Evolutionary conservation across 805 yeast species (phyloP), one percentile per base, ranked within the genome.

Genomic region (Saccharomycopsis sp.): DNA sequence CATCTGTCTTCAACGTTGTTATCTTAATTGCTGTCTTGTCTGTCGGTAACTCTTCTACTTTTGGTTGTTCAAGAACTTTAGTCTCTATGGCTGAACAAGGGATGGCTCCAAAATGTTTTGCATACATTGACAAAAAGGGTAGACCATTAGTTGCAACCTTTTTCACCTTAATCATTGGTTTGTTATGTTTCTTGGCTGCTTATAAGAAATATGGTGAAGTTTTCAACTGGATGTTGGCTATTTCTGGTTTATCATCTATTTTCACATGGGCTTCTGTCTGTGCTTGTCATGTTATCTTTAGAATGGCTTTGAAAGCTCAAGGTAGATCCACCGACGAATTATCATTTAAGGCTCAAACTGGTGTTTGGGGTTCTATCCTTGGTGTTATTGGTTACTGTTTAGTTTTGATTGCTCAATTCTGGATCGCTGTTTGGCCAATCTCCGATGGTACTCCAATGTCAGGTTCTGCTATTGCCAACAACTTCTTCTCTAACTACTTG

Each of bases 341-440:
- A 41, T 70, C 81, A 0, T 86, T 75, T 63, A 69, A 67, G 38
- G 72, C 95, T 3, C 81, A 78, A 47, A 67, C 73, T 32, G 95
- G 95, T 54, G 62, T 79, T 24, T 64, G 59, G 53, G 94, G 94
- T 39, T 80, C 94, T 1, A 60, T 58, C 49, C 74, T 73, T 59
- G 94, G 93, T 44, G 56, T 75, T 14, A 47, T 63, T 21, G 63
- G 87, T 57, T 79, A 79, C 59, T 31, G 72, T 26, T 60, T 81
- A 45, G 79, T 85, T 51, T 67, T 87, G 48, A 65, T 75, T 45
- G 85, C 88, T 24, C 89, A 84, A 64, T 84, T 86, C 69, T 86
- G 90, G 86, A 71, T 81, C 47, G 89, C 93, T 4, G 64, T 83
- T 34, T 85, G 70, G 71, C 95, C 95, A 44, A 57, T 77, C 38